phyloP scores from a whole-genome alignment of 495 filamentous ascomycete species.

The Apiosordaria backusii region DNA sequence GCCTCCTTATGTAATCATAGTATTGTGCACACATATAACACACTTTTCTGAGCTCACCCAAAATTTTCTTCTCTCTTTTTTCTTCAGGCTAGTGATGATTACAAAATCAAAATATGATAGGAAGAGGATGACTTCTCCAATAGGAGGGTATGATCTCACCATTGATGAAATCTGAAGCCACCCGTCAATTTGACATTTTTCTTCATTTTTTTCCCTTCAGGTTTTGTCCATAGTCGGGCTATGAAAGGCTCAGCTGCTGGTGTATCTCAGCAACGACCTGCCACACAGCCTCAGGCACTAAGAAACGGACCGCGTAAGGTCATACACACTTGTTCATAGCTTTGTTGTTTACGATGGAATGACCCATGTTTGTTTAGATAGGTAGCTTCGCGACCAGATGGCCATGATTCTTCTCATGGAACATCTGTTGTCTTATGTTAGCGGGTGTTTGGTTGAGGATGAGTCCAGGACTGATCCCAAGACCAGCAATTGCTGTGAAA shows the following conservation, averaged over 20 bases:
- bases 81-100: conserved; percentile 55
- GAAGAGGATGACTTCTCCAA: conserved; percentile 55
- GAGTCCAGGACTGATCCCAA: background rate
- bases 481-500: background rate
- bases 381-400: background rate
- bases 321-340: background rate
- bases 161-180: conserved; percentile 54
- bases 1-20: conserved; percentile 17
- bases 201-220: background rate
- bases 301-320: background rate
- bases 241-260: background rate
- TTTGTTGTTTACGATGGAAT: background rate
- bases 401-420: no score
- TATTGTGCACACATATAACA: conserved; percentile 10
- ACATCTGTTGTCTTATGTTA: background rate
- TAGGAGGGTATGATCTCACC: conserved; percentile 52
- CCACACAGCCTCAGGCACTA: background rate
- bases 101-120: conserved; percentile 51
- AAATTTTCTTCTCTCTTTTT: conserved; percentile 21
- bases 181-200: conserved; percentile 11
- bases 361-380: background rate
- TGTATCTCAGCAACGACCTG: background rate
- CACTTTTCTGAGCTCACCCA: conserved; percentile 1
- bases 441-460: background rate
- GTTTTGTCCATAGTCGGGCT: background rate